Conservation (phyloP, 1,284 basidiomycete species). For the Moniliophthora roreri region DNA sequence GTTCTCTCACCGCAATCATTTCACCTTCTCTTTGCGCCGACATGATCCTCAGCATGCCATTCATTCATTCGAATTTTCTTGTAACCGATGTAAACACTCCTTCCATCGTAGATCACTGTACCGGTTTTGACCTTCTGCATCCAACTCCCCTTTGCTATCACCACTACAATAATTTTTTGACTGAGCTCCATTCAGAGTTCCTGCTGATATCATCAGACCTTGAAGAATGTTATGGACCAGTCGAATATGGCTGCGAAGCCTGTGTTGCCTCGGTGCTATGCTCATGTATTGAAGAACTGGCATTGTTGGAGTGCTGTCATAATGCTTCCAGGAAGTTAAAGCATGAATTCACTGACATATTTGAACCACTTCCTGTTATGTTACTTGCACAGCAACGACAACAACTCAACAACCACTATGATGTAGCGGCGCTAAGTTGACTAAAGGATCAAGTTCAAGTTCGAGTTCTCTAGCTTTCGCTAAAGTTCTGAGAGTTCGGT, state of each 20-base stretch:
- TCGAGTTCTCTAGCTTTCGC: no score
- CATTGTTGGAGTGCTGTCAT: constrained; percentile 9
- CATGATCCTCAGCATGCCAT: constrained; percentile 28
- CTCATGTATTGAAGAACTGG: constrained; percentile 15
- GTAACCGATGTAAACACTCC: constrained; percentile 21
- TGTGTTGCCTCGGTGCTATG: constrained; percentile 14
- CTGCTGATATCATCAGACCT: no score
- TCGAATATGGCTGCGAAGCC: constrained; percentile 2
- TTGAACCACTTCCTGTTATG: no score
- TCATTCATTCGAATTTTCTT: constrained; percentile 22
- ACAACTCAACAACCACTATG: no score
- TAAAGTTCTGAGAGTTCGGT: no score
- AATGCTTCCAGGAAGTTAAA: constrained; percentile 14
- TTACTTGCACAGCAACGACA: no score
- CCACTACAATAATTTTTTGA: background rate
- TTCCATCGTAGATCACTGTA: constrained; percentile 22
- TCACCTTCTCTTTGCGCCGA: constrained; percentile 5
- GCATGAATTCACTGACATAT: constrained; percentile 13
- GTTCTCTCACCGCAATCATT: constrained; percentile 3
- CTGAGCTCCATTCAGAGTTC: background rate
- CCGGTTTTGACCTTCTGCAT: constrained; percentile 23
- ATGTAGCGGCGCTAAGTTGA: no score
- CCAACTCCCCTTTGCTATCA: background rate
- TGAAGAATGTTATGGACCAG: background rate
- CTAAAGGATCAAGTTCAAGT: no score